Evolutionary conservation across 2,329 filamentous ascomycete genomes (phyloP).

Genomic region (Exophiala sp.): DNA sequence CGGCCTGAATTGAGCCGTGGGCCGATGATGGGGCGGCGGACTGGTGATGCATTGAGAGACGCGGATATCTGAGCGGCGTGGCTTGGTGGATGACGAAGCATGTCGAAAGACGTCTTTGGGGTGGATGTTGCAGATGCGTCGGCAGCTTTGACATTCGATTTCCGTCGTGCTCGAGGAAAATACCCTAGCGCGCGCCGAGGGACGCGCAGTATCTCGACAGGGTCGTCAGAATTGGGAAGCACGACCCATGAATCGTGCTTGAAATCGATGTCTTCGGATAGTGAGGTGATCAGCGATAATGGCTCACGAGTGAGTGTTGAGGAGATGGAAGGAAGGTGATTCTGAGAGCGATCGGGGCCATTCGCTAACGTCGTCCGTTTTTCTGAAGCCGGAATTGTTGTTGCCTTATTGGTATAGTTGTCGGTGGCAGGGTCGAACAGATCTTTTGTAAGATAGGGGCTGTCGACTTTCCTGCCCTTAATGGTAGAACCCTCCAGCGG

Average conservation of each 20-base stretch:
- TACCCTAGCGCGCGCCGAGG: constrained; percentile 78
- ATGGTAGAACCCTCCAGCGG: constrained; percentile 86
- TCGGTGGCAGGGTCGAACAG: constrained; percentile 15
- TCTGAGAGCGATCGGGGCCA: not conserved
- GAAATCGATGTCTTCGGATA: constrained; percentile 62
- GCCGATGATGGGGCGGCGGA: constrained; percentile 33
- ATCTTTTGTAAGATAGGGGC: constrained; percentile 21
- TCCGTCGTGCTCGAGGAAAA: constrained; percentile 86
- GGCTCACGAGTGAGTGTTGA: constrained; percentile 18
- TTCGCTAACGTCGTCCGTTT: not conserved
- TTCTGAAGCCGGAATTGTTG: not conserved
- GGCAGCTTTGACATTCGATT: constrained; percentile 66
- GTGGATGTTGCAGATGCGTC: constrained; percentile 40
- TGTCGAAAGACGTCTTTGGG: constrained; percentile 28
- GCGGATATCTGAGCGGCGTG: constrained; percentile 31
- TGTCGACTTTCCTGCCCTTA: constrained; percentile 46
- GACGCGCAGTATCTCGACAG: constrained; percentile 82
- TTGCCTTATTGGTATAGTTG: not conserved
- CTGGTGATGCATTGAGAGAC: constrained; percentile 33
- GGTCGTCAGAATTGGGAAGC: constrained; percentile 66
- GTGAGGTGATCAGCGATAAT: constrained; percentile 13
- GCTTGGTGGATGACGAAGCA: constrained; percentile 30
- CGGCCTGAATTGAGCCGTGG: constrained; percentile 30
- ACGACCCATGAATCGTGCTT: constrained; percentile 86
- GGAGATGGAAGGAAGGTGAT: not conserved